phyloP scores from a whole-genome alignment of 495 filamentous ascomycete genomes.

The Chaetomium fimeti region DNA sequence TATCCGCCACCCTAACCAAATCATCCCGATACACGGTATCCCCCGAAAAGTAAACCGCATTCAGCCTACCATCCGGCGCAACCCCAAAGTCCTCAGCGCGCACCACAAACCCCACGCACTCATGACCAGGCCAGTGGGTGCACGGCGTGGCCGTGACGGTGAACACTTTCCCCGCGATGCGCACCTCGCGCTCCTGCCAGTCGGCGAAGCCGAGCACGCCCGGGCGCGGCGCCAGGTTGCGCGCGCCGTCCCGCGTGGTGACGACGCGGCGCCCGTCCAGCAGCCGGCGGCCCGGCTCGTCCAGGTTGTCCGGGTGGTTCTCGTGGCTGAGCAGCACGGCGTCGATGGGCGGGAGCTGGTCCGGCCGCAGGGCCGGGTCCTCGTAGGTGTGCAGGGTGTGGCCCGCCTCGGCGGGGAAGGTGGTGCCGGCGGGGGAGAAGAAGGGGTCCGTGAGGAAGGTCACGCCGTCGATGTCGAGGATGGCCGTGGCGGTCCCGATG shows the following conservation, averaged over 20 bases:
- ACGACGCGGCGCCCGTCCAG: slow-evolving; percentile 45
- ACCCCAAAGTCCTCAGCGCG: not conserved
- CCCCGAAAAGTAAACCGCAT: not conserved
- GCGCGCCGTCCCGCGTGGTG: too few relatives aligned
- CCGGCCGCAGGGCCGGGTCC: slow-evolving; percentile 38
- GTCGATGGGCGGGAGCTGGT: slow-evolving; percentile 50
- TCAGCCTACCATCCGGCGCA: not conserved
- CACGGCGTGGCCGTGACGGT: not conserved
- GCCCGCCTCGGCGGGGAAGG: too few relatives aligned
- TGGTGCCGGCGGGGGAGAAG: slow-evolving; percentile 45
- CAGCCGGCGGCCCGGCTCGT: slow-evolving; percentile 43
- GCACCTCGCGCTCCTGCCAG: too few relatives aligned
- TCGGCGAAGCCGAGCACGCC: not conserved
- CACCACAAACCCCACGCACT: not conserved
- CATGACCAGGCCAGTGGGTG: not conserved
- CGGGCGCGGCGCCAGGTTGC: not conserved
- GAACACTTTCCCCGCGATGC: not conserved
- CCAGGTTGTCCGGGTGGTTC: slow-evolving; percentile 56
- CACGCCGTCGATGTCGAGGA: slow-evolving; percentile 47
- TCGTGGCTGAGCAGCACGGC: slow-evolving; percentile 56
- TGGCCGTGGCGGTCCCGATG: slow-evolving; percentile 54
- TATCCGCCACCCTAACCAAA: not conserved
- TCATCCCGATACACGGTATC: not conserved
- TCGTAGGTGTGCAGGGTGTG: slow-evolving; percentile 11
- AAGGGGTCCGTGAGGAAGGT: slow-evolving; percentile 55